These are phyloP conservation scores for Straminergon stramineum DNA, from an alignment of 225 moss, liverwort and hornwort genomes.

Conservation along the genomic window DNA sequence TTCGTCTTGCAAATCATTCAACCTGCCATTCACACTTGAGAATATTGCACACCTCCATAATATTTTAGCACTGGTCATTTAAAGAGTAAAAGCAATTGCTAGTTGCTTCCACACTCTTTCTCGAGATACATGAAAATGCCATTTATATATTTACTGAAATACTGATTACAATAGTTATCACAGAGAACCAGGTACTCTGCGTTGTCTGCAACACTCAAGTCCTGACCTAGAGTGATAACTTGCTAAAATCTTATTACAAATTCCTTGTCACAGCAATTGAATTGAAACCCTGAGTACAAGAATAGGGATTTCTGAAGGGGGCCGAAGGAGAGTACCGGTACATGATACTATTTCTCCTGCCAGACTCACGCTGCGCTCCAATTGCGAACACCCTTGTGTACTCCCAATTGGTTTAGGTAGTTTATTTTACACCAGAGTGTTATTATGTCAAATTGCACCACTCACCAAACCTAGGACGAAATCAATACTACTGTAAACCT, in stretches of 20 bases:
- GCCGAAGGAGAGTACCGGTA: background rate
- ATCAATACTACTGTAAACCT: background rate
- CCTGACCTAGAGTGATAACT: background rate
- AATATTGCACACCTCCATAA: background rate
- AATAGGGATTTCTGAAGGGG: background rate
- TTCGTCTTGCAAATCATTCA: background rate
- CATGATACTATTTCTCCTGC: background rate
- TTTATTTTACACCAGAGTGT: background rate
- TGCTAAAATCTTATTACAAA: background rate
- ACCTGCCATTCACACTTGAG: background rate
- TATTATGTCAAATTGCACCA: constrained; percentile 1
- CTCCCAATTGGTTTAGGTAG: background rate
- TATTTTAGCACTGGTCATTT: background rate
- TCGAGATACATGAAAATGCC: background rate
- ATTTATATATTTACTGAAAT: background rate
- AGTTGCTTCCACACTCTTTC: background rate
- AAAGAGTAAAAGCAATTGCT: background rate
- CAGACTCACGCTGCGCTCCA: background rate
- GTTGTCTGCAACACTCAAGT: background rate
- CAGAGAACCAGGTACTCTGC: background rate
- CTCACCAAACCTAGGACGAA: background rate
- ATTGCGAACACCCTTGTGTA: background rate
- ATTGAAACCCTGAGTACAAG: background rate
- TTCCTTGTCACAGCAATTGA: background rate
- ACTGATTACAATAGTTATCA: background rate